phyloP scores from a whole-genome alignment of 2,329 filamentous ascomycete genomes.

The Fusarium fujikuroi region DNA sequence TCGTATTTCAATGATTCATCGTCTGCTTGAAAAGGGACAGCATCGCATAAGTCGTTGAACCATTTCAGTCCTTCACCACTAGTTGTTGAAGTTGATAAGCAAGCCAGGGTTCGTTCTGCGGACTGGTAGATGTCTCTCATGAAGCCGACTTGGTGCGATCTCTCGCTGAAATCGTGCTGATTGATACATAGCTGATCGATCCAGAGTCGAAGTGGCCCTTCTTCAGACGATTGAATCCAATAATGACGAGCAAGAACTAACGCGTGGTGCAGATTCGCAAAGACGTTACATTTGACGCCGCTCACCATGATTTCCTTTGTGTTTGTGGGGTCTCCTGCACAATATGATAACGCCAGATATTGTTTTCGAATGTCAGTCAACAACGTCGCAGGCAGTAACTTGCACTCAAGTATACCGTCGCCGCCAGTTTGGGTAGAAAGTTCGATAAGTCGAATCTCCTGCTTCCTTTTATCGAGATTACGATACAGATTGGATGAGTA shows the following conservation, averaged over 20 bases:
- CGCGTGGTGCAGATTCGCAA: rapidly evolving
- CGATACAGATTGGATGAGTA: not conserved
- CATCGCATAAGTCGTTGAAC: rapidly evolving
- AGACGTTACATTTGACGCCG: rapidly evolving
- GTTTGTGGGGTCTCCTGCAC: rapidly evolving
- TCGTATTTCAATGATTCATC: rapidly evolving
- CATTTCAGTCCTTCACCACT: not conserved
- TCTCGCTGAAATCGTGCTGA: rapidly evolving
- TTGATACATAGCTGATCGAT: not conserved
- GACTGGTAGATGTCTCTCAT: rapidly evolving
- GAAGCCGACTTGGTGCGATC: not conserved
- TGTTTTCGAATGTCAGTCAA: rapidly evolving
- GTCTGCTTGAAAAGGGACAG: not conserved
- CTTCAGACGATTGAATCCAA: rapidly evolving
- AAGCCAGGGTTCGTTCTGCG: rapidly evolving
- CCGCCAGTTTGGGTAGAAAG: not conserved
- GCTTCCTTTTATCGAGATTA: rapidly evolving
- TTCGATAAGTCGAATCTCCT: not conserved
- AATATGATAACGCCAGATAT: rapidly evolving
- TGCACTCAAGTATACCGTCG: not conserved
- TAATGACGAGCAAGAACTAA: rapidly evolving
- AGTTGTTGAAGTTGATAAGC: not conserved
- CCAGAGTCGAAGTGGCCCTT: rapidly evolving
- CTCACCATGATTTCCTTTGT: rapidly evolving
- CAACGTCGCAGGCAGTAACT: rapidly evolving